Base-by-base conservation (phyloP, 1,284 basidiomycete genomes). In the Coniferiporia weirii region DNA sequence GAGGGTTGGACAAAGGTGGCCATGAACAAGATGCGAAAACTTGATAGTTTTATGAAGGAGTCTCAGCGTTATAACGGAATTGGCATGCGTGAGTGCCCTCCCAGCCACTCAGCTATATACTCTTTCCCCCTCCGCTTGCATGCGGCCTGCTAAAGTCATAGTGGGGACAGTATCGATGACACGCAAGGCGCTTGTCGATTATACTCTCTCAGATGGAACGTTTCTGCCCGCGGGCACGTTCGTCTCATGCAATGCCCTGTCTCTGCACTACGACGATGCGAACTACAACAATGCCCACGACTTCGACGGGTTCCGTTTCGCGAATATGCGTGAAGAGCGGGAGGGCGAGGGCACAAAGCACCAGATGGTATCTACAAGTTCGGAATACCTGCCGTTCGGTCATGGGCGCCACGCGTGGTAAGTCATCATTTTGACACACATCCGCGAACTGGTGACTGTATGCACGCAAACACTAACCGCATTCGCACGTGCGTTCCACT, bases 11-110 rank as follows among this genome's bases (percentile, higher is more conserved):
- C 74, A 1, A 79, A 79, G 63, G 64, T 62, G 0, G 70, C 74
- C 0, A 66, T 82, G 54, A 65, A 63, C 9, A 77, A 75, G 52
- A 73, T 81, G 74, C 66, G 67, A 53, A 77, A 77, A 57, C 62
- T 81, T 19, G 79, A 82, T 61, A 81, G 79, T 60, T 79, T 81
- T 64, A 61, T 82, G 49, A 74, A 76, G 52, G 79, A 81, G 62
- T 72, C 74, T 1, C 72, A 75, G 57, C 69, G 79, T 9, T 59
- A 73, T 46, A 71, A 71, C 40, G 71, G 70, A 0, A 64, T 72
- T 13, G 56, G 56, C 10, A n/a, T 58, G n/a, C 17, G 67, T 70
- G 59, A 43, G 65, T 63, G 9, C 17, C 15, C 12, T 2, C 3
- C 38, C 8, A 40, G 15, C 9, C 15, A 15, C 15, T 40, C 38